Evolutionary conservation across 2,329 filamentous ascomycete genomes (phyloP).

Genomic region (Capronia americana): DNA sequence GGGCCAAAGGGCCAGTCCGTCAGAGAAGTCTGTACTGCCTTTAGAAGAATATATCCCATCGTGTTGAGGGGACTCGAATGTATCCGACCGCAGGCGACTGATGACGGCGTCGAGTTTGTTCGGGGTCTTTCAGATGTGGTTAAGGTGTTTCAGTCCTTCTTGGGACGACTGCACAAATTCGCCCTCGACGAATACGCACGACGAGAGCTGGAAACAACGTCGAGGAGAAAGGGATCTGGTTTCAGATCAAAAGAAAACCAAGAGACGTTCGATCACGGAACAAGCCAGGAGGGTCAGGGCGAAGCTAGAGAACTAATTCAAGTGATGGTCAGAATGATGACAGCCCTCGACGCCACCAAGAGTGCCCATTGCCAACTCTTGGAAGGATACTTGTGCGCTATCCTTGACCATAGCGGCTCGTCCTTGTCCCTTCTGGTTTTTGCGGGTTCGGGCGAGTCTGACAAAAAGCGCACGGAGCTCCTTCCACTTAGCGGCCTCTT

Average conservation of each 20-base stretch:
- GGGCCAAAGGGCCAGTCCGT: neutral
- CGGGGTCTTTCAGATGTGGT: slow-evolving; percentile 24
- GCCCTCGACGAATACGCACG: slow-evolving; percentile 30
- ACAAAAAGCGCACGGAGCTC: slow-evolving; percentile 19
- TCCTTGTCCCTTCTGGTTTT: slow-evolving; percentile 37
- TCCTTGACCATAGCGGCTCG: slow-evolving; percentile 38
- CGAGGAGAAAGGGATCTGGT: slow-evolving; percentile 7
- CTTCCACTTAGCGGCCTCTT: slow-evolving; percentile 45
- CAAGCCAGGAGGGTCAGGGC: neutral
- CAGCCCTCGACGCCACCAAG: slow-evolving; percentile 23
- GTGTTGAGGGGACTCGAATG: slow-evolving; percentile 15
- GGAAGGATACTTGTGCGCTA: slow-evolving; percentile 32
- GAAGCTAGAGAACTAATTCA: slow-evolving; percentile 11
- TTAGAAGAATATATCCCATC: slow-evolving; percentile 21
- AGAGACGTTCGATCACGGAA: neutral
- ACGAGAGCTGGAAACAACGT: slow-evolving; percentile 16
- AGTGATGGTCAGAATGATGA: slow-evolving; percentile 31
- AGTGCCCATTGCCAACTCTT: slow-evolving; percentile 27
- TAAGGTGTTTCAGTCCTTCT: slow-evolving; percentile 29
- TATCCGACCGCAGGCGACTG: neutral
- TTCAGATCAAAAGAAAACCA: neutral
- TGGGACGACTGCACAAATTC: slow-evolving; percentile 32
- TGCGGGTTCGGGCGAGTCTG: slow-evolving; percentile 6
- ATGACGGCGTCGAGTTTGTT: slow-evolving; percentile 6
- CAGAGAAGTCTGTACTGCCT: slow-evolving; percentile 9